phyloP scores from a whole-genome alignment of 371 early-diverging fungal genomes.

The Actinomucor elegans region DNA sequence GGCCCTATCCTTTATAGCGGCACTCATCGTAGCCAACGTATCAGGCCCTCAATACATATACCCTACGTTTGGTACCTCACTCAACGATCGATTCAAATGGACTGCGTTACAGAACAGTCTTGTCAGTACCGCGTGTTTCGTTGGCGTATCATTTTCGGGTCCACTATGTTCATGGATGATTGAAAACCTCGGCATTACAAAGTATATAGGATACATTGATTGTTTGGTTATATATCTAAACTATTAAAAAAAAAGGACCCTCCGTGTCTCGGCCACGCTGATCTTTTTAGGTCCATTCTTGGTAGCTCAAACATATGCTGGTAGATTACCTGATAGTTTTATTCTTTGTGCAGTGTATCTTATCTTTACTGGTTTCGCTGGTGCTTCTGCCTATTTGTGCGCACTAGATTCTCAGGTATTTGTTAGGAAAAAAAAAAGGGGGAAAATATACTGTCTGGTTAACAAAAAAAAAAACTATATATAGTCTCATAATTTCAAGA shows the following conservation, averaged over 20 bases:
- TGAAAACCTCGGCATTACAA: slow-evolving; percentile 25
- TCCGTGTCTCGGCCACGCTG: slow-evolving; percentile 33
- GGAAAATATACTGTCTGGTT: not conserved
- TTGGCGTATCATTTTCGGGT: slow-evolving; percentile 49
- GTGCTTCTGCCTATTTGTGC: slow-evolving; percentile 45
- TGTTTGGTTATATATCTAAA: not conserved
- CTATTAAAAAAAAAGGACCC: slow-evolving; percentile 26
- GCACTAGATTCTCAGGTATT: slow-evolving; percentile 46
- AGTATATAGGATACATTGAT: slow-evolving; percentile 9
- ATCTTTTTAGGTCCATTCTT: slow-evolving; percentile 35
- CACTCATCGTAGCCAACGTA: slow-evolving; percentile 41
- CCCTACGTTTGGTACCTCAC: slow-evolving; percentile 39
- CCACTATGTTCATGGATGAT: slow-evolving; percentile 45
- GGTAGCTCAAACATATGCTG: slow-evolving; percentile 43
- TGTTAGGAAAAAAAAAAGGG: not conserved
- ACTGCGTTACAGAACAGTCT: slow-evolving; percentile 41
- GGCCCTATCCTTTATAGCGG: slow-evolving; percentile 25
- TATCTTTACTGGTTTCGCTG: slow-evolving; percentile 29
- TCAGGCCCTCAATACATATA: slow-evolving; percentile 51
- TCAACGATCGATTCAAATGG: slow-evolving; percentile 40
- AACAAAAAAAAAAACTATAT: too few relatives aligned
- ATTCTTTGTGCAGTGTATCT: slow-evolving; percentile 37
- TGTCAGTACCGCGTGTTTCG: slow-evolving; percentile 47
- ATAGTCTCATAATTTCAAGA: slow-evolving; percentile 39
- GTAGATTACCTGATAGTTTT: slow-evolving; percentile 30